phyloP scores from a whole-genome alignment of 2,329 filamentous ascomycete genomes.

The Shiraia bambusicola region DNA sequence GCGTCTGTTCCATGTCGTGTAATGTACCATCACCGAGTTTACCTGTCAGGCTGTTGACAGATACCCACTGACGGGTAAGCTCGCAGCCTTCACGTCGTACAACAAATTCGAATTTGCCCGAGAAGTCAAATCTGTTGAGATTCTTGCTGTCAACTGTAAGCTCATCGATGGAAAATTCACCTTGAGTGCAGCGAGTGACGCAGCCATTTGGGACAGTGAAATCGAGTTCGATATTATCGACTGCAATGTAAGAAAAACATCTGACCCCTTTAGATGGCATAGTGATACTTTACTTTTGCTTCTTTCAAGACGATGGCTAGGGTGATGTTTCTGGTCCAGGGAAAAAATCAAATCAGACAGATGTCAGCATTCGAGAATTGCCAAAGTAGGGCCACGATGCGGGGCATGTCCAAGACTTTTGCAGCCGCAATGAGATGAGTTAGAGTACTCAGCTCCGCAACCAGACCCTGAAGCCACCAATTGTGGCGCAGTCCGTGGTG shows the following conservation, averaged over 20 bases:
- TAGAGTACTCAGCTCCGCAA: constrained; percentile 9
- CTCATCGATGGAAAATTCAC: constrained; percentile 44
- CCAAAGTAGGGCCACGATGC: not conserved
- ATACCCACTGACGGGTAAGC: constrained; percentile 48
- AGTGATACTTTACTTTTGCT: not conserved
- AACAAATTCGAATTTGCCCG: constrained; percentile 49
- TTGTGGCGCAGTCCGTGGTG: constrained; percentile 7
- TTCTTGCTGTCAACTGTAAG: constrained; percentile 51
- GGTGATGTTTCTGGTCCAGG: not conserved
- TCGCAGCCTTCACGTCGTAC: constrained; percentile 43
- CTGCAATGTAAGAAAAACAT: constrained; percentile 39
- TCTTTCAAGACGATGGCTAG: not conserved
- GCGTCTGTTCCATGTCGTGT: constrained; percentile 36
- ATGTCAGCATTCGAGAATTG: not conserved
- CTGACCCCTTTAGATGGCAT: constrained; percentile 42
- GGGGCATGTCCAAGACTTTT: constrained; percentile 2
- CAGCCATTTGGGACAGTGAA: constrained; percentile 47
- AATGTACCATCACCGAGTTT: constrained; percentile 45
- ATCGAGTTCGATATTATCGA: constrained; percentile 47
- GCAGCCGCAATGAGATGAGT: not conserved
- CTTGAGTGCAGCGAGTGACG: constrained; percentile 35
- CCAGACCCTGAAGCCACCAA: constrained; percentile 7
- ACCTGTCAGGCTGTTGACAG: constrained; percentile 52
- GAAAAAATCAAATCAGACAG: not conserved
- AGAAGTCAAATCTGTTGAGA: constrained; percentile 49